phyloP scores from a whole-genome alignment of 2,329 filamentous ascomycete genomes.

The Trichoderma gracile region DNA sequence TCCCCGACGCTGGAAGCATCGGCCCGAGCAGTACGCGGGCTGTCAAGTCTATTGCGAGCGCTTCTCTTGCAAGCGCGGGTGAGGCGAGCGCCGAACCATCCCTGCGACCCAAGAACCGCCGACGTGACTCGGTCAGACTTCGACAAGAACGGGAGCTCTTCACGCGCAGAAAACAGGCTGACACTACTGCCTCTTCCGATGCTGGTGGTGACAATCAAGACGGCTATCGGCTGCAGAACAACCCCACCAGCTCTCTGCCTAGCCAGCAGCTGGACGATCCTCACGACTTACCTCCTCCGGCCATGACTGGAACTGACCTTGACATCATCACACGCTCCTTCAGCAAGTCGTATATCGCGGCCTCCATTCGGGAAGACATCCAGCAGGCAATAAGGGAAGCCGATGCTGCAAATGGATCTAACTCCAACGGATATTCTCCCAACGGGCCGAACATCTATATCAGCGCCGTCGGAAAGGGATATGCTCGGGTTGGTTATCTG shows the following conservation, averaged over 20 bases:
- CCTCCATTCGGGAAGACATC: constrained; percentile 75
- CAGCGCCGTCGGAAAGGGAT: constrained; percentile 72
- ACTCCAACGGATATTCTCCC: constrained; percentile 54
- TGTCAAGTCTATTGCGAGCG: constrained; percentile 86
- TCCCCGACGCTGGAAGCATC: constrained; percentile 62
- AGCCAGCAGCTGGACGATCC: constrained; percentile 69
- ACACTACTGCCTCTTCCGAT: constrained; percentile 64
- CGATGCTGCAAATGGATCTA: constrained; percentile 64
- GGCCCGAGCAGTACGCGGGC: constrained; percentile 84
- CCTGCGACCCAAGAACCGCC: constrained; percentile 66
- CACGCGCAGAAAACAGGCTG: constrained; percentile 70
- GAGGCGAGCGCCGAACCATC: constrained; percentile 66
- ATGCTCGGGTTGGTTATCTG: constrained; percentile 74
- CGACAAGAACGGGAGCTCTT: constrained; percentile 90
- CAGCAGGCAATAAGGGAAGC: constrained; percentile 65
- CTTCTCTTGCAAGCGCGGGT: constrained; percentile 72
- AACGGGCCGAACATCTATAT: constrained; percentile 52
- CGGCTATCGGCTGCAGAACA: constrained; percentile 54
- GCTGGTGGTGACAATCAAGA: constrained; percentile 52
- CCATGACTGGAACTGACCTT: constrained; percentile 70
- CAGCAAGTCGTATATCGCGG: constrained; percentile 73
- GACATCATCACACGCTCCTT: constrained; percentile 80
- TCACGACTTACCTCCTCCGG: constrained; percentile 61
- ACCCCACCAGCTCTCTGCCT: constrained; percentile 47
- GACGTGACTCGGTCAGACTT: constrained; percentile 77